Evolutionary conservation across 2,329 filamentous ascomycete genomes (phyloP).

Genomic region (Curvularia lunata): DNA sequence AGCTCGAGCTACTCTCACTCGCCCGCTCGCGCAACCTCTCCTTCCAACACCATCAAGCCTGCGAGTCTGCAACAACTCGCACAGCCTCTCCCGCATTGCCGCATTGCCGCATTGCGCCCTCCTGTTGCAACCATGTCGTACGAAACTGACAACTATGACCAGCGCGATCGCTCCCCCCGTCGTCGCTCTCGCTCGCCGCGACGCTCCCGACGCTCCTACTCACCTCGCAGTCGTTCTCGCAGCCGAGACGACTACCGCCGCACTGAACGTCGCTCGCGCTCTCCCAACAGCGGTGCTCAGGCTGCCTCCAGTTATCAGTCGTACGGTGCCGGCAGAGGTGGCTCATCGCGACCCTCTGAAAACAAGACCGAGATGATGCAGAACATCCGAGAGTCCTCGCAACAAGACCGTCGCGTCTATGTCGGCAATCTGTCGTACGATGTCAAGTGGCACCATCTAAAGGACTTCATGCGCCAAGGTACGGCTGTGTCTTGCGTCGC

Average conservation of each 20-base stretch:
- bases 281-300: conserved; percentile 78
- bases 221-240: conserved; percentile 73
- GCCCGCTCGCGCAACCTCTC: conserved; percentile 31
- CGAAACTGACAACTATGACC: conserved; percentile 48
- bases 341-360: conserved; percentile 71
- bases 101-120: too few species aligned
- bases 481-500: conserved; percentile 50
- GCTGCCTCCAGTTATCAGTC: conserved; percentile 73
- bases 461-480: conserved; percentile 99
- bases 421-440: conserved; percentile 99
- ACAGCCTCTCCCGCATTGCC: conserved; percentile 12
- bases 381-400: conserved; percentile 89
- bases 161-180: conserved; percentile 69
- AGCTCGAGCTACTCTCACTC: conserved; percentile 22
- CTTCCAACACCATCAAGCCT: conserved; percentile 36
- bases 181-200: conserved; percentile 60
- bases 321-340: conserved; percentile 59
- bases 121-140: conserved; percentile 41
- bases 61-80: conserved; percentile 24
- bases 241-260: conserved; percentile 66
- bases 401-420: conserved; percentile 99
- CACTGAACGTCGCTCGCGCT: conserved; percentile 68
- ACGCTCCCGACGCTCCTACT: conserved; percentile 66
- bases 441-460: conserved; percentile 99
- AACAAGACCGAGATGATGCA: conserved; percentile 97